Evolutionary conservation across 768 basidiomycete species (phyloP).

Genomic region (Lentinula detonsa): DNA sequence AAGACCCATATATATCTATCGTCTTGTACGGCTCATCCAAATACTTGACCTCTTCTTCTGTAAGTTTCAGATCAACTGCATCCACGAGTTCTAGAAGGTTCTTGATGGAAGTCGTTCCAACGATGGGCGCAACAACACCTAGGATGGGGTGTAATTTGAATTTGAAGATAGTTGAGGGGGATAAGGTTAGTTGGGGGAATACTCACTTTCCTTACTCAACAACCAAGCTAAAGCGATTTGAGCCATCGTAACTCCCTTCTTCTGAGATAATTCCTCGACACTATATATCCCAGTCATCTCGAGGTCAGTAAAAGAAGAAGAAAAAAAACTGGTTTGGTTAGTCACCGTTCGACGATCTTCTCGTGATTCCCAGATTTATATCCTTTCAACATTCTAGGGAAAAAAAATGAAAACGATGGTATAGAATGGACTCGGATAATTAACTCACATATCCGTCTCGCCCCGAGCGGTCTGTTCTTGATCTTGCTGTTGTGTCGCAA

Average conservation of each 20-base stretch:
- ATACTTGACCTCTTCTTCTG: slow-evolving; percentile 30
- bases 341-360: neutral
- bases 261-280: slow-evolving; percentile 41
- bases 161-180: neutral
- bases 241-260: slow-evolving; percentile 38
- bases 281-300: slow-evolving; percentile 13
- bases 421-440: neutral
- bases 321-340: neutral
- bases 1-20: neutral
- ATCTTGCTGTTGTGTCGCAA: neutral
- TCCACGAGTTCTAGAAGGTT: slow-evolving; percentile 35
- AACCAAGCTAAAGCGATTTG: slow-evolving; percentile 39
- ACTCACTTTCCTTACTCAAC: slow-evolving; percentile 23
- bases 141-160: neutral
- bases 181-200: neutral
- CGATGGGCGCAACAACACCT: slow-evolving; percentile 34
- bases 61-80: slow-evolving; percentile 6
- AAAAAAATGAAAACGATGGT: neutral
- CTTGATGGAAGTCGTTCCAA: slow-evolving; percentile 33
- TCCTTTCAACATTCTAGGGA: neutral
- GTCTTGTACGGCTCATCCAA: slow-evolving; percentile 31
- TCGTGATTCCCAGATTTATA: neutral
- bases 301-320: neutral
- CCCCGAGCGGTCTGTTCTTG: slow-evolving; percentile 18
- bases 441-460: slow-evolving; percentile 10